Conservation (phyloP, 2,329 filamentous ascomycete species). For the Trichoderma sp. region DNA sequence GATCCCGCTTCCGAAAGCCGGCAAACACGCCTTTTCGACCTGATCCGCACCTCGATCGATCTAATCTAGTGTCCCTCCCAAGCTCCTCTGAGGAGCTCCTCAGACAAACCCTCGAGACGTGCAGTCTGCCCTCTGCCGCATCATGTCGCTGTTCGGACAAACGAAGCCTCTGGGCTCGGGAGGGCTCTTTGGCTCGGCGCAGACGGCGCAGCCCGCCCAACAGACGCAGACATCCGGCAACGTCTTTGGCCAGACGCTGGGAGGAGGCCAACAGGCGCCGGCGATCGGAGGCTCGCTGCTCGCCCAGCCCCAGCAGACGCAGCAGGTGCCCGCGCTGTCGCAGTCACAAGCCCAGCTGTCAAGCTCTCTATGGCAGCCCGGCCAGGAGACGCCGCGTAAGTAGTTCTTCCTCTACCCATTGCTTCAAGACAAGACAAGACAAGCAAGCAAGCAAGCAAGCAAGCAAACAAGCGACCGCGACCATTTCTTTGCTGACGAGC, state of each 20-base stretch:
- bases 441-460: no score
- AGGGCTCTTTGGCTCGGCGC: conserved; percentile 45
- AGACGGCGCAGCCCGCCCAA: conserved; percentile 40
- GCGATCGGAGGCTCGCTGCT: conserved; percentile 39
- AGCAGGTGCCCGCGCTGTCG: conserved; percentile 48
- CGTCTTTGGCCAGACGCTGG: conserved; percentile 40
- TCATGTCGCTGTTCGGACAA: conserved; percentile 47
- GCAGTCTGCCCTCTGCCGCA: conserved; percentile 12
- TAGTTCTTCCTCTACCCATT: not conserved
- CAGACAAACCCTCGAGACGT: conserved; percentile 24
- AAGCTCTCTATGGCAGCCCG: conserved; percentile 57
- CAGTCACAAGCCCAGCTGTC: conserved; percentile 53
- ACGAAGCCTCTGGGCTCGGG: conserved; percentile 41
- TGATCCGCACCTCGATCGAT: not conserved
- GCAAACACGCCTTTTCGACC: not conserved
- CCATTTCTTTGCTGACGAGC: not conserved
- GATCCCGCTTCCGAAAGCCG: not conserved
- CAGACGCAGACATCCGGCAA: conserved; percentile 32
- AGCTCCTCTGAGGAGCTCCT: conserved; percentile 28
- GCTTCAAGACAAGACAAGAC: no score
- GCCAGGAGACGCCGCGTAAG: conserved; percentile 54
- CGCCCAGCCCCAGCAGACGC: conserved; percentile 45
- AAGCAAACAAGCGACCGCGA: no score
- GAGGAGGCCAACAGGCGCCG: conserved; percentile 44
- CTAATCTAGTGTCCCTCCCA: not conserved